Evolutionary conservation across 208 protist genomes (phyloP), one percentile per base, ranked within the genome.

Genomic region (Leishmania arabica): DNA sequence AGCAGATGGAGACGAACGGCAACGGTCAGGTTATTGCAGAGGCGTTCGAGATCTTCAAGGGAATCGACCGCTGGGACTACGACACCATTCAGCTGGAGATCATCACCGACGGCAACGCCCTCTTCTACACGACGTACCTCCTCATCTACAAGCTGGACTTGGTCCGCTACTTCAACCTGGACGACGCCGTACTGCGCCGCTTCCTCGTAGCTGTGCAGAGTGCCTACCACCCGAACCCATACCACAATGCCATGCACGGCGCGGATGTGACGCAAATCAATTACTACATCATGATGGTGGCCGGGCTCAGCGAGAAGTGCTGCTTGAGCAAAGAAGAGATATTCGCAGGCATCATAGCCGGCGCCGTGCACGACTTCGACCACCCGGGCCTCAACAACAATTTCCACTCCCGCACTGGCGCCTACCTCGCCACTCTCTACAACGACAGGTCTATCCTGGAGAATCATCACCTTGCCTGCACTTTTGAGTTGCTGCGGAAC

Each of bases 311-410:
- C 31, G 83, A 91, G 42, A 93, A 91, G 83, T 96, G 92, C 79
- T 45, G 85, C 21, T 79, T 98, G 64, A 96, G 86, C 78, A 91
- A 95, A 65, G 92, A 97, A 78, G 98, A 99, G 75, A 75, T 97
- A 13, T 89, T 99, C n/a, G 96, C 96, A 1, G 78, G 90, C 17
- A 17, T 99, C 9, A 84, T 99, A 34, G 90, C 98, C 31, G 95
- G 93, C 27, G 87, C 97, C 34, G 92, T 99, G 70, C 99, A 99
- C 89, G 99, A 99, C 92, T 95, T 98, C 83, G 97, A 99, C 79
- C 99, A 99, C 85, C 97, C 98, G 1, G 99, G 99, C 42, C 79
- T 99, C 45, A 99, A 99, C 89, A 99, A 99, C 87, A 97, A 95
- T 82, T 99, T 99, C 84, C 95, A 99, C 83, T 88, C 97, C n/a